Conservation (phyloP, 2,329 filamentous ascomycete genomes). For the Akanthomyces lecanii region DNA sequence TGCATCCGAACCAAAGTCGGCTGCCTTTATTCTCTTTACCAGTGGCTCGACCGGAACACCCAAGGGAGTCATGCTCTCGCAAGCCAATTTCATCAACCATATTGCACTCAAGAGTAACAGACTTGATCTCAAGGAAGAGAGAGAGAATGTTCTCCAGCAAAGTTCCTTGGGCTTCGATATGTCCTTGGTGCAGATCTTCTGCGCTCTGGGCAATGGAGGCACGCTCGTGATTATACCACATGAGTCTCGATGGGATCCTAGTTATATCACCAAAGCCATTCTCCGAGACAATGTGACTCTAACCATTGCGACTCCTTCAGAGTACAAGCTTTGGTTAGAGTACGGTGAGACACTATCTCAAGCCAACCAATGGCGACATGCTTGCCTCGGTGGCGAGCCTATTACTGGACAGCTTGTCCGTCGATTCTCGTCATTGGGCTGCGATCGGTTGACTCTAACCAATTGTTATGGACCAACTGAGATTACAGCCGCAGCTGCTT, state of each 20-base stretch:
- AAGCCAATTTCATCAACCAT: not conserved
- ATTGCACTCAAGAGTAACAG: not conserved
- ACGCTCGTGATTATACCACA: slow-evolving; percentile 22
- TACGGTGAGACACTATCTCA: not conserved
- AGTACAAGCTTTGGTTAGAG: not conserved
- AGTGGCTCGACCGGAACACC: not conserved
- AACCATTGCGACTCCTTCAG: not conserved
- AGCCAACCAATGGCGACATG: not conserved
- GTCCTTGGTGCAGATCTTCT: slow-evolving; percentile 33
- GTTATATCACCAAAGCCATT: not conserved
- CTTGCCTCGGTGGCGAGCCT: not conserved
- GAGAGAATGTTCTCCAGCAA: slow-evolving; percentile 29
- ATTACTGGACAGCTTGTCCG: too few species aligned
- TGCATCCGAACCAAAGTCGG: not conserved
- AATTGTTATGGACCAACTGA: too few species aligned
- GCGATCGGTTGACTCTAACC: too few species aligned
- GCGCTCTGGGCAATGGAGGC: slow-evolving; percentile 31
- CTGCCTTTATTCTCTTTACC: not conserved
- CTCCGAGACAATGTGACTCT: not conserved
- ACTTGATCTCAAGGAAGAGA: not conserved
- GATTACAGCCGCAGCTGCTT: too few species aligned
- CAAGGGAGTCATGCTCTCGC: not conserved
- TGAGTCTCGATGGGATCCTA: not conserved
- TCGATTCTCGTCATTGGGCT: too few species aligned
- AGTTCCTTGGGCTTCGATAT: slow-evolving; percentile 37